Evolutionary conservation across 2,329 filamentous ascomycete species (phyloP).

Genomic region (Nemania sp.): DNA sequence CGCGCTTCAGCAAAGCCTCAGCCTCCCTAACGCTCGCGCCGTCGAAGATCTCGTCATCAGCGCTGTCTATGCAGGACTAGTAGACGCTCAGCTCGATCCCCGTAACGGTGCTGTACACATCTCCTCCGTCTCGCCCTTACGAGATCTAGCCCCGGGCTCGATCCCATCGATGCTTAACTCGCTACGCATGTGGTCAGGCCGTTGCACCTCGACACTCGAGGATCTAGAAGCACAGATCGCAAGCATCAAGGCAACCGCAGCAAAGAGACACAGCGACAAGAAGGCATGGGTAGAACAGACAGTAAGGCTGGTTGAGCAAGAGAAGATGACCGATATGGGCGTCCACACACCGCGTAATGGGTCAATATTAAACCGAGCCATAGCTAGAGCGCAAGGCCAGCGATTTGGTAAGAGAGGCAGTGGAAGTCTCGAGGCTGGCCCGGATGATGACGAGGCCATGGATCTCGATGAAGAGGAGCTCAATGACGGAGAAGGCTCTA

Average conservation of each 20-base stretch:
- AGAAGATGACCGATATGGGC: conserved; percentile 46
- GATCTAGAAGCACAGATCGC: conserved; percentile 82
- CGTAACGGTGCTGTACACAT: conserved; percentile 79
- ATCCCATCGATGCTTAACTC: conserved; percentile 75
- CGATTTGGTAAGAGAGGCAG: conserved; percentile 54
- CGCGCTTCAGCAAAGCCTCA: conserved; percentile 74
- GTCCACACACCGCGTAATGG: conserved; percentile 45
- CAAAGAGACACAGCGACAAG: conserved; percentile 63
- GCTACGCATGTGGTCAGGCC: conserved; percentile 80
- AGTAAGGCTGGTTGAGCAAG: conserved; percentile 62
- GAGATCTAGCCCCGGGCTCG: conserved; percentile 82
- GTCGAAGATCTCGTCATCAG: conserved; percentile 89
- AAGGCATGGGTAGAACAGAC: conserved; percentile 61
- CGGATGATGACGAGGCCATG: conserved; percentile 63
- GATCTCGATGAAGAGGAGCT: conserved; percentile 66
- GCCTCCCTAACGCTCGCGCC: conserved; percentile 73
- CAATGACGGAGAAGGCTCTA: conserved; percentile 59
- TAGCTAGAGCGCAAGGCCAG: conserved; percentile 42
- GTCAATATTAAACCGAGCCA: conserved; percentile 44
- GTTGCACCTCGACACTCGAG: conserved; percentile 78
- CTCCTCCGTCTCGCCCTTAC: conserved; percentile 83
- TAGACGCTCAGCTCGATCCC: conserved; percentile 87
- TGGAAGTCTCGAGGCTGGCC: conserved; percentile 48
- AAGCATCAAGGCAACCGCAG: conserved; percentile 70
- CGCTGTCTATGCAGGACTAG: conserved; percentile 86